Base-by-base conservation (phyloP, 352 stramenopile genomes). In the Pythium chondricola region DNA sequence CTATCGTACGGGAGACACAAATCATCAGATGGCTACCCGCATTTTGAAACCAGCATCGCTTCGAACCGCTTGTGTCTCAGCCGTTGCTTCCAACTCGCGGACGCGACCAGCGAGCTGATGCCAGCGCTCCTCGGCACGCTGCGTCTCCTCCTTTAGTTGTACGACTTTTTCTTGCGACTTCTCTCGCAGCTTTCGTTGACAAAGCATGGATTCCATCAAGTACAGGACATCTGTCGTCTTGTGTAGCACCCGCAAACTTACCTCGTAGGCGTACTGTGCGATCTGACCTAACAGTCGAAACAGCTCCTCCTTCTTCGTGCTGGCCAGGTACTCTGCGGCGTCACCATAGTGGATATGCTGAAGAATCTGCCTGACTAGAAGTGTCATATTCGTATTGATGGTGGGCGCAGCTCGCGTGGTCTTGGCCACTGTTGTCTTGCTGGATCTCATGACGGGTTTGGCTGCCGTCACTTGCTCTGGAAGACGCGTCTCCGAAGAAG, bases 311-410 rank as follows among this genome's bases (percentile, higher is more conserved):
- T 83, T 86, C 31, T 42, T 68, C 8, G 53, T 53, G 9, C 36
- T 61, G 30, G 57, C 50, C 11, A 82, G 50, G 36, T 69, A 80
- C 24, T 67, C 61, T 11, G 35, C 52, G 4, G 66, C 36, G 16
- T 84, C 61, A 9, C 61, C 61, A 48, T 68, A 74, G 35, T 75
- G 50, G 5, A 61, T 65, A 4, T 63, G 48, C 24, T 84, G 72
- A 24, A 84, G 48, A 41, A 87, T 48, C 53, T 87, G 65, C 7
- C 68, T 65, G 16, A 83, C 56, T 6, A 78, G 37, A 17, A 87
- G 58, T 39, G 56, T 29, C 29, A 46, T 50, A 35, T 51, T 57
- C 6, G 31, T 26, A 33, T 25, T 48, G 18, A 2, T 37, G 16
- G n/a, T n/a, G 6, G 25, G 17, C 17, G 16, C 39, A 11, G 29